A percentile compares a stretch with the other conserved stretches of the same genome.
phyloP scores from a whole-genome alignment of 2,329 filamentous ascomycete genomes.

The Atkinsonella texensis region DNA sequence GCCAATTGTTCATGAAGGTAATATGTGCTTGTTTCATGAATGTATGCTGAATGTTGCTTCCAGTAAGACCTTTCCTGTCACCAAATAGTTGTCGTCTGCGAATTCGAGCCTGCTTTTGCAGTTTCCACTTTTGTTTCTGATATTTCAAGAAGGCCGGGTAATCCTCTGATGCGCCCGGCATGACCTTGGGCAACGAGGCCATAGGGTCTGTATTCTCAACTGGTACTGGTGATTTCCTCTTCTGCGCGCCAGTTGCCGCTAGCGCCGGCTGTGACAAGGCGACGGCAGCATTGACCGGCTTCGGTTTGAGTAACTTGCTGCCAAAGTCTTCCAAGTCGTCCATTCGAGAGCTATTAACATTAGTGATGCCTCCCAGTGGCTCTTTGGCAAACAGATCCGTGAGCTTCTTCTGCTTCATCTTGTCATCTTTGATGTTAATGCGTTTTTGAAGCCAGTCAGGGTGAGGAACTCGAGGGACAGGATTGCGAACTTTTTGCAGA shows the following conservation, averaged over 20 bases:
- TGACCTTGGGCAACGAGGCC: slow-evolving; percentile 65
- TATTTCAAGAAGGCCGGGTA: slow-evolving; percentile 84
- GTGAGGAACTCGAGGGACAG: slow-evolving; percentile 83
- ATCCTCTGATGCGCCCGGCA: slow-evolving; percentile 76
- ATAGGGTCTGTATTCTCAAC: slow-evolving; percentile 63
- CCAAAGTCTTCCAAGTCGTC: slow-evolving; percentile 77
- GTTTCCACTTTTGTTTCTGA: slow-evolving; percentile 98
- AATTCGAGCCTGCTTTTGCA: slow-evolving; percentile 81
- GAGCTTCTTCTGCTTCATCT: slow-evolving; percentile 97
- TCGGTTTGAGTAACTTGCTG: slow-evolving; percentile 52
- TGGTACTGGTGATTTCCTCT: slow-evolving; percentile 63
- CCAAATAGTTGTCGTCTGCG: slow-evolving; percentile 87
- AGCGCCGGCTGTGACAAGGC: slow-evolving; percentile 40
- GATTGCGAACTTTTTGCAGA: slow-evolving; percentile 87
- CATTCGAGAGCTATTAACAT: slow-evolving; percentile 43
- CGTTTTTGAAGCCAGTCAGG: slow-evolving; percentile 93
- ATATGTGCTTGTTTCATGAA: slow-evolving; percentile 90
- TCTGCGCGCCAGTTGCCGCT: slow-evolving; percentile 35
- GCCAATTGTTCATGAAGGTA: slow-evolving; percentile 88
- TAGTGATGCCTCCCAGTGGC: slow-evolving; percentile 60
- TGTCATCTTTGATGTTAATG: slow-evolving; percentile 92
- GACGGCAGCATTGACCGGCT: slow-evolving; percentile 41
- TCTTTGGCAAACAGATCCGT: slow-evolving; percentile 73
- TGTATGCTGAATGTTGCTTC: slow-evolving; percentile 48
- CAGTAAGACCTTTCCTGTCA: slow-evolving; percentile 49